Conservation (phyloP, 2,329 filamentous ascomycete species). For the Penicillium hesseltinei region DNA sequence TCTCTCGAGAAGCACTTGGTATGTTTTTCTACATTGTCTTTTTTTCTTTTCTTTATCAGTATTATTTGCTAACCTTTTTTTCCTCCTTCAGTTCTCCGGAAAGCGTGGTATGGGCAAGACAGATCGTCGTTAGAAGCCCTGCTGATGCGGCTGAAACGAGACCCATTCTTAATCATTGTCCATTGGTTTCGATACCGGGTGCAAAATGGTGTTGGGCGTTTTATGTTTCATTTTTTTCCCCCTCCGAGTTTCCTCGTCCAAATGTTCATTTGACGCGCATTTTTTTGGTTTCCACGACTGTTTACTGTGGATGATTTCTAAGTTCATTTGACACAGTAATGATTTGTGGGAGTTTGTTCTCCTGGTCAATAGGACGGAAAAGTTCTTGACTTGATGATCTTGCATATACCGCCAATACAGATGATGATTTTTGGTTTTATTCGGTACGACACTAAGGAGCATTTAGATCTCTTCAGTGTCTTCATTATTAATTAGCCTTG, state of each 20-base stretch:
- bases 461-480: too few species aligned
- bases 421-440: slow-evolving; percentile 15
- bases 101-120: slow-evolving; percentile 96
- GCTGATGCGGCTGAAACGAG: slow-evolving; percentile 22
- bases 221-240: slow-evolving; percentile 7
- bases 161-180: slow-evolving; percentile 32
- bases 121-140: slow-evolving; percentile 39
- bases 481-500: background rate
- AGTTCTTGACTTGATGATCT: slow-evolving; percentile 30
- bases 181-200: slow-evolving; percentile 31
- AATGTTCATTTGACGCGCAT: slow-evolving; percentile 20
- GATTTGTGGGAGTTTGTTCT: slow-evolving; percentile 20
- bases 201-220: slow-evolving; percentile 33
- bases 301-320: slow-evolving; percentile 17
- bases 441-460: background rate
- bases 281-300: slow-evolving; percentile 14
- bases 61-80: slow-evolving; percentile 33
- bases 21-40: slow-evolving; percentile 42
- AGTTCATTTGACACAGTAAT: slow-evolving; percentile 13
- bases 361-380: slow-evolving; percentile 26
- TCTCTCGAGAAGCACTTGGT: slow-evolving; percentile 88
- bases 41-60: background rate
- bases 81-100: slow-evolving; percentile 64
- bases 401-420: slow-evolving; percentile 27
- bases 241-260: slow-evolving; percentile 8